Evolutionary conservation across 495 filamentous ascomycete genomes (phyloP).

Genomic region (Chaetomium tenue): DNA sequence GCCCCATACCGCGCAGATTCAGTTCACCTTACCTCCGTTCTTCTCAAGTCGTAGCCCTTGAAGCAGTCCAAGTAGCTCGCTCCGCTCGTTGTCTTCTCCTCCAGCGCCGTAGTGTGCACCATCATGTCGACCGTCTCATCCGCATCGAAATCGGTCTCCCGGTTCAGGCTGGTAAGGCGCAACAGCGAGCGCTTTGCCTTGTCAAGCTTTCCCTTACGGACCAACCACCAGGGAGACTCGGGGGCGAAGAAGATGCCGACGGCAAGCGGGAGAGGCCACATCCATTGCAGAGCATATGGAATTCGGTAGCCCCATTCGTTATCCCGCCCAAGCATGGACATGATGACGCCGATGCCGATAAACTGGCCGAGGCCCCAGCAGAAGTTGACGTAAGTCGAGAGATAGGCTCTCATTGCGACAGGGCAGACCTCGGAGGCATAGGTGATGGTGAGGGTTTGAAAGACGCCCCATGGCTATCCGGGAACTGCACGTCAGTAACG

Average conservation of each 20-base stretch:
- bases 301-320: constrained; percentile 61
- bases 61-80: constrained; percentile 75
- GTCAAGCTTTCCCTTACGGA: constrained; percentile 64
- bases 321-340: constrained; percentile 55
- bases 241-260: constrained; percentile 69
- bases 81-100: constrained; percentile 66
- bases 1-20: too few species aligned
- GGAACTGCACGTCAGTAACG: constrained; percentile 2
- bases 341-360: constrained; percentile 72
- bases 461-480: constrained; percentile 65
- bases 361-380: constrained; percentile 79
- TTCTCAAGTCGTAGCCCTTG: constrained; percentile 67
- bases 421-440: constrained; percentile 81
- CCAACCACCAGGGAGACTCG: constrained; percentile 81
- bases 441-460: constrained; percentile 74
- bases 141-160: constrained; percentile 62
- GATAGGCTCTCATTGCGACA: constrained; percentile 65
- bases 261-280: constrained; percentile 76
- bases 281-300: constrained; percentile 76
- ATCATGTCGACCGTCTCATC: constrained; percentile 83
- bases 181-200: constrained; percentile 67
- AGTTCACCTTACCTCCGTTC: constrained; percentile 54
- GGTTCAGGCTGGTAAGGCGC: constrained; percentile 59
- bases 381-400: constrained; percentile 80
- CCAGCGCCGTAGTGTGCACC: constrained; percentile 74